Percentiles rank a stretch among this genome's conserved stretches.
Conservation (phyloP, 1,284 basidiomycete species). For the Puccinia novopanici region DNA sequence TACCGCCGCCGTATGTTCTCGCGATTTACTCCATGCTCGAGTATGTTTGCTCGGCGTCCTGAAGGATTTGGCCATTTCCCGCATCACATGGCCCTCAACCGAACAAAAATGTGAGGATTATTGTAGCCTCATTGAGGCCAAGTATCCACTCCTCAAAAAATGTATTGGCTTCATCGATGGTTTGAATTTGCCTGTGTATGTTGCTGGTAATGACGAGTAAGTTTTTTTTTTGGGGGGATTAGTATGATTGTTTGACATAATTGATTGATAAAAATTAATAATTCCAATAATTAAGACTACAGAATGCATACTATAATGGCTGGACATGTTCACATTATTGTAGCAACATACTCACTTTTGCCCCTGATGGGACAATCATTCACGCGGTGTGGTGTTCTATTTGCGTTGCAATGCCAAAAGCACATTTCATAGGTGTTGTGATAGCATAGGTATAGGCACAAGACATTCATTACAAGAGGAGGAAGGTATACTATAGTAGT, state of each 20-base stretch:
- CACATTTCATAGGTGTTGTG: no score
- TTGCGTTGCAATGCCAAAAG: no score
- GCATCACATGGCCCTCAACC: not conserved
- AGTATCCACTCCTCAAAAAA: not conserved
- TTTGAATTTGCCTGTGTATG: not conserved
- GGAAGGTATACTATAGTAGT: no score
- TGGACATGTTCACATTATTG: not conserved
- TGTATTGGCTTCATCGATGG: constrained; percentile 19
- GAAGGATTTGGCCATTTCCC: not conserved
- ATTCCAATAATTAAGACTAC: not conserved
- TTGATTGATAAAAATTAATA: no score
- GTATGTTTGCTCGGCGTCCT: not conserved
- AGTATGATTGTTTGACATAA: no score
- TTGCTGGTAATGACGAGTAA: constrained; percentile 2
- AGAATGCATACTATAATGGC: not conserved
- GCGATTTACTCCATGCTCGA: not conserved
- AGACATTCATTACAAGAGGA: no score
- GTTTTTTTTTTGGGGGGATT: not conserved
- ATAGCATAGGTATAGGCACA: no score
- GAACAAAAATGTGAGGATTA: not conserved
- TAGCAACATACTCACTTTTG: not conserved
- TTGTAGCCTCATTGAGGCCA: not conserved
- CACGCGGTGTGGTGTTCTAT: no score
- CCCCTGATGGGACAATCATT: constrained; percentile 57
- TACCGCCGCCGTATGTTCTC: not conserved